Evolutionary conservation across 2,329 filamentous ascomycete genomes (phyloP), one percentile per base, ranked within the genome.

Genomic region (Fusarium incarnatum): DNA sequence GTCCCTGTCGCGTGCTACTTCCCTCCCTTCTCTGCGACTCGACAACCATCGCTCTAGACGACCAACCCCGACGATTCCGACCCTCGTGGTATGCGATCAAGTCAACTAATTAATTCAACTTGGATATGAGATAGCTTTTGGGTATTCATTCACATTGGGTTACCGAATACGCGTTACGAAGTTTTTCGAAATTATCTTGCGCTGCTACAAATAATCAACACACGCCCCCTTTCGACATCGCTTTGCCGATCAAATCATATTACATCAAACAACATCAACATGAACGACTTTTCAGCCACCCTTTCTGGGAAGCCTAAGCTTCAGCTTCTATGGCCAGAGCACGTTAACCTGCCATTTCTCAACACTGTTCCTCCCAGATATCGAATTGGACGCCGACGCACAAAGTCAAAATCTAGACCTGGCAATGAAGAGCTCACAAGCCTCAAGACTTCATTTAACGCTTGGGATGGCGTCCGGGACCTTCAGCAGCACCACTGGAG

Each of bases 361-460:
- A 84, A 82, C 70, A 82, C 80, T 42, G 77, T 81, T 22, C 81
- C 81, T 28, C 77, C 76, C 32, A 81, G 81, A 67, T 82, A 81
- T 70, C 78, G 79, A 64, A 76, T 77, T 63, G 77, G 78, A 57
- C 80, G 82, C 41, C 78, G 75, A 50, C 80, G 81, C 48, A 77
- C 76, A 50, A 78, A 80, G 49, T 81, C 81, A 60, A 82, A 82
- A 75, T 80, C 80, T 15, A 80, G 80, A 66, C 73, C 75, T 20
- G 78, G 77, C 45, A 73, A 76, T 46, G 79, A 92, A 53, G 91
- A 91, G 68, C 88, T 98, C 76, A 88, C 93, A 53, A 86, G 86
- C 30, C 85, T 98, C 58, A 88, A 97, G 80, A 94, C 90, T 18
- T 97, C 94, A 2, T 92, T 94, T 80, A 94, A 92, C 72, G 91